These are phyloP conservation scores for Kwoniella sp. DNA, from an alignment of 768 basidiomycete species.

Conservation along the genomic window DNA sequence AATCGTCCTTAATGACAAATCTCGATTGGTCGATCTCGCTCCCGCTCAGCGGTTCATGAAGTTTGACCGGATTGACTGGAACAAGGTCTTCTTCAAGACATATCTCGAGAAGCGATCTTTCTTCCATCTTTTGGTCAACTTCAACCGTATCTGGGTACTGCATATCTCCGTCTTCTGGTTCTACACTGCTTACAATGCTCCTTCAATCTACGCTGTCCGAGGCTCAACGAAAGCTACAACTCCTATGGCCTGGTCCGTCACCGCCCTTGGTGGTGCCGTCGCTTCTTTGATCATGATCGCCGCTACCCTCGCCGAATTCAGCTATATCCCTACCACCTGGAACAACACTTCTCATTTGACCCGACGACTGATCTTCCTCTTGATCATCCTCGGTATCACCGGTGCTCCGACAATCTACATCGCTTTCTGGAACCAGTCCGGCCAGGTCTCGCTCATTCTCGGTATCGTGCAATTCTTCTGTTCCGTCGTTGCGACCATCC, in stretches of 20 bases:
- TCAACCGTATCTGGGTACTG: conserved; percentile 99
- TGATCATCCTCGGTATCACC: conserved; percentile 86
- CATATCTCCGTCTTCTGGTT: conserved; percentile 94
- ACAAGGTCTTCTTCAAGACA: conserved; percentile 95
- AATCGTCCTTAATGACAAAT: conserved; percentile 86
- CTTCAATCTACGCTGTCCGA: conserved; percentile 67
- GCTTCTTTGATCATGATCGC: conserved; percentile 95
- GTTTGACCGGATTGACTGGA: conserved; percentile 96
- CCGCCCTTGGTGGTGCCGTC: conserved; percentile 90
- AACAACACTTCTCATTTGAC: conserved; percentile 96
- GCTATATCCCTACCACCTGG: conserved; percentile 98
- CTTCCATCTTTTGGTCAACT: conserved; percentile 96
- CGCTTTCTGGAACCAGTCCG: conserved; percentile 72
- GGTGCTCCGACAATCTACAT: conserved; percentile 94
- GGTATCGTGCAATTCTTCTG: conserved; percentile 97
- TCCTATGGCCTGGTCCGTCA: conserved; percentile 89
- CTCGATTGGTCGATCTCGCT: conserved; percentile 79
- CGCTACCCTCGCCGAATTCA: conserved; percentile 92
- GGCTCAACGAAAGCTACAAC: conserved; percentile 62
- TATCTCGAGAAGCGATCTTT: conserved; percentile 97
- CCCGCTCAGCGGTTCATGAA: conserved; percentile 93
- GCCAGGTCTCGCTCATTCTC: conserved; percentile 77
- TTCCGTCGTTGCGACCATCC: conserved; percentile 77
- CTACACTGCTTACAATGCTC: conserved; percentile 93
- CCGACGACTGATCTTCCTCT: conserved; percentile 82